Evolutionary conservation across 2,329 filamentous ascomycete genomes (phyloP).

Genomic region (Myriangium duriaei): DNA sequence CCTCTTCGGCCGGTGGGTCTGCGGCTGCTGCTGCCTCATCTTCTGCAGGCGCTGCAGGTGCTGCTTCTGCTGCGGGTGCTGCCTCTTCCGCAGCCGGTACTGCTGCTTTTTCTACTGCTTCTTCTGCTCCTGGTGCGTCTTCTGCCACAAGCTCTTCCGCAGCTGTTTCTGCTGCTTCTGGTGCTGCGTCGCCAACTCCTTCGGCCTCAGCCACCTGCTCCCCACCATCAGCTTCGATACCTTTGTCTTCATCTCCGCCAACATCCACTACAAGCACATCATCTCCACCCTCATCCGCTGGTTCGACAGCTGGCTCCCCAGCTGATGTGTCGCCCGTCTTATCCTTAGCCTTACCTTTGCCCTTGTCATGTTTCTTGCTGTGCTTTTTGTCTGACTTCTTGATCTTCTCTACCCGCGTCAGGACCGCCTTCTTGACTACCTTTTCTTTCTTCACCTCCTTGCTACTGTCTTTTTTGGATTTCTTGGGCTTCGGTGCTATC

Average conservation of each 20-base stretch:
- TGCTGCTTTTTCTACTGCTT: not conserved
- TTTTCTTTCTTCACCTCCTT: slow-evolving; percentile 1
- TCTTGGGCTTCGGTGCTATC: not conserved
- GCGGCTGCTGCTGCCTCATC: not conserved
- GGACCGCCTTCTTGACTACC: not conserved
- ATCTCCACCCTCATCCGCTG: not conserved
- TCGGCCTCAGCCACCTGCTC: not conserved
- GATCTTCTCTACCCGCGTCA: too few species aligned
- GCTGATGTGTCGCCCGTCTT: not conserved
- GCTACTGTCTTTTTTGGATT: not conserved
- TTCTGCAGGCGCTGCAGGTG: not conserved
- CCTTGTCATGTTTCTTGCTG: slow-evolving; percentile 5
- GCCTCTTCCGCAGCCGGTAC: not conserved
- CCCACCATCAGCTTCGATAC: not conserved
- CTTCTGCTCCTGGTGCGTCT: not conserved
- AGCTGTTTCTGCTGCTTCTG: not conserved
- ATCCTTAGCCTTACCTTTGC: not conserved
- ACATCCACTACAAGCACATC: slow-evolving; percentile 5
- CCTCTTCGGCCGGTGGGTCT: not conserved
- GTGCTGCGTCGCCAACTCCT: not conserved
- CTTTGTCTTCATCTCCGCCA: slow-evolving; percentile 4
- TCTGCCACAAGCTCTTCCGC: not conserved
- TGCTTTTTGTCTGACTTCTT: not conserved
- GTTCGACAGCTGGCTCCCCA: not conserved
- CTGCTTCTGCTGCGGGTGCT: not conserved